Conservation (phyloP, 2,329 filamentous ascomycete species). For the Acephala macrosclerotiorum region DNA sequence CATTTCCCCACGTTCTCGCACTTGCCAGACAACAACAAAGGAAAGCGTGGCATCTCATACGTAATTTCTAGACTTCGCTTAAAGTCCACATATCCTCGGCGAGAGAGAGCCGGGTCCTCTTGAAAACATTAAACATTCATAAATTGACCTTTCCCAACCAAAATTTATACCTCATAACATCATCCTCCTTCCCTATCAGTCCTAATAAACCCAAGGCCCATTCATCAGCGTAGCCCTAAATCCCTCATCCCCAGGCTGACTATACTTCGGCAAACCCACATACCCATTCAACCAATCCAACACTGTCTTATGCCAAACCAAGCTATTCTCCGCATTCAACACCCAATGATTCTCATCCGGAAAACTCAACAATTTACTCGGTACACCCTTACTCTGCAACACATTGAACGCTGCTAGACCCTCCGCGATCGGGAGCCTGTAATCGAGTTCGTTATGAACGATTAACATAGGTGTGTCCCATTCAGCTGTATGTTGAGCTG, state of each 20-base stretch:
- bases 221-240: conserved; percentile 29
- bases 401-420: conserved; percentile 67
- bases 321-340: conserved; percentile 84
- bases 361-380: conserved; percentile 68
- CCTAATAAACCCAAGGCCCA: conserved; percentile 30
- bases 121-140: neutral
- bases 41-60: too few species aligned
- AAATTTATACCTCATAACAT: neutral
- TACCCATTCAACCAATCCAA: conserved; percentile 71
- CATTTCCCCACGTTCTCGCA: too few species aligned
- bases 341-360: conserved; percentile 80
- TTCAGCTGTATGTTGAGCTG: conserved; percentile 64
- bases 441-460: conserved; percentile 89
- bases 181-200: neutral
- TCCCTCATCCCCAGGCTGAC: conserved; percentile 20
- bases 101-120: neutral
- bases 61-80: too few species aligned
- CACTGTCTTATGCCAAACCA: conserved; percentile 88
- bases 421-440: conserved; percentile 84
- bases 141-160: neutral
- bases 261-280: conserved; percentile 29
- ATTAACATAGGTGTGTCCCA: conserved; percentile 89
- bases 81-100: too few species aligned
- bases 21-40: too few species aligned
- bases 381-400: conserved; percentile 62